Evolutionary conservation across 805 yeast species (phyloP).

Genomic region (Torulaspora gathmanii): DNA sequence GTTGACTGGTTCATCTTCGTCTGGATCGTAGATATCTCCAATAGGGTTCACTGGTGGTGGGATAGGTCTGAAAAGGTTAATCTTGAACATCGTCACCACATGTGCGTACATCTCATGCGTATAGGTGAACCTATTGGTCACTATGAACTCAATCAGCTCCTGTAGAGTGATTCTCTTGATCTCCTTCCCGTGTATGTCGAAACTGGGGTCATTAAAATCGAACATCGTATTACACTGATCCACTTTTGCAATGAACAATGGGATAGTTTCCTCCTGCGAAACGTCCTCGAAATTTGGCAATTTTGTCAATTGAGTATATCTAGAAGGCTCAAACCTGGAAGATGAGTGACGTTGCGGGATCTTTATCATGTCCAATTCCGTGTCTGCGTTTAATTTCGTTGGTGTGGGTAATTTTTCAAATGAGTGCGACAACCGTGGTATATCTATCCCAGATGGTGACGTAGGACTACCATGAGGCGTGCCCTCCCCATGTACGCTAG

Average conservation of each 20-base stretch:
- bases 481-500: slow-evolving; percentile 14
- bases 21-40: slow-evolving; percentile 95
- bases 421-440: slow-evolving; percentile 44
- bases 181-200: slow-evolving; percentile 89
- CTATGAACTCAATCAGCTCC: slow-evolving; percentile 83
- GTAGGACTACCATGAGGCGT: slow-evolving; percentile 18
- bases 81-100: slow-evolving; percentile 84
- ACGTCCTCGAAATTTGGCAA: slow-evolving; percentile 88
- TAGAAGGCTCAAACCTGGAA: slow-evolving; percentile 80
- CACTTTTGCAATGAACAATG: slow-evolving; percentile 74
- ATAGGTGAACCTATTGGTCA: slow-evolving; percentile 74
- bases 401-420: slow-evolving; percentile 58
- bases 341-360: slow-evolving; percentile 90
- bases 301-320: slow-evolving; percentile 59
- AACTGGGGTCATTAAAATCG: slow-evolving; percentile 90
- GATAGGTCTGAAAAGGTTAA: slow-evolving; percentile 87
- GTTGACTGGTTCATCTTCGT: slow-evolving; percentile 95
- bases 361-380: slow-evolving; percentile 74
- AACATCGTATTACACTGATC: slow-evolving; percentile 94
- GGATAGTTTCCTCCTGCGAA: slow-evolving; percentile 67
- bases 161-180: slow-evolving; percentile 80
- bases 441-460: slow-evolving; percentile 31
- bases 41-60: slow-evolving; percentile 98
- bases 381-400: slow-evolving; percentile 49
- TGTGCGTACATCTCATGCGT: slow-evolving; percentile 87